Conservation (phyloP, 2,329 filamentous ascomycete genomes). For the Sphaerulina musiva region DNA sequence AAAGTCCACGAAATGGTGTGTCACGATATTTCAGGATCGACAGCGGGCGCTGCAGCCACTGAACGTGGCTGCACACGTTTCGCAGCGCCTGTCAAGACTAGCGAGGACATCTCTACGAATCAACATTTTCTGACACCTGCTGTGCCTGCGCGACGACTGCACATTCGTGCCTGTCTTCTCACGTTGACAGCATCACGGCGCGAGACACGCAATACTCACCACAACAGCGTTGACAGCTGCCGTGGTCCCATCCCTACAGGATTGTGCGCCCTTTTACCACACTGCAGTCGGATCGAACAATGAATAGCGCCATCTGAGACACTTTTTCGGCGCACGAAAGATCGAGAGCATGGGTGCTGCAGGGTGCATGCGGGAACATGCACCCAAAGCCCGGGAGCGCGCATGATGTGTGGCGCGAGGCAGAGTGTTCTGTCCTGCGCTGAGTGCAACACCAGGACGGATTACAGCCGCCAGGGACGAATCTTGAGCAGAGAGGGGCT, state of each 20-base stretch:
- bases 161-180: constrained; percentile 19
- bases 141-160: constrained; percentile 1
- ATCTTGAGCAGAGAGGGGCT: constrained; percentile 7
- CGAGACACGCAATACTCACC: constrained; percentile 18
- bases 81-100: constrained; percentile 9
- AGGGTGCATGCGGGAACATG: constrained; percentile 11
- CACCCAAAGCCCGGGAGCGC: constrained; percentile 9
- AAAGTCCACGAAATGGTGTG: background rate
- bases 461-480: constrained; percentile 12
- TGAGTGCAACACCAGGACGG: constrained; percentile 11
- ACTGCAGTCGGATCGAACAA: constrained; percentile 19
- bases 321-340: constrained; percentile 17
- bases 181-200: constrained; percentile 22
- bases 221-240: constrained; percentile 22
- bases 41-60: background rate
- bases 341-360: constrained; percentile 16
- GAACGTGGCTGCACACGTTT: background rate
- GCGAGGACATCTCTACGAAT: constrained; percentile 3
- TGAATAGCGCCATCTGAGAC: constrained; percentile 24
- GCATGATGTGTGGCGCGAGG: constrained; percentile 18
- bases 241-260: constrained; percentile 14
- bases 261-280: constrained; percentile 17
- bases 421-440: constrained; percentile 5
- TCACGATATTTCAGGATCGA: constrained; percentile 4
- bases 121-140: constrained; percentile 5